These are phyloP conservation scores for Talaromyces pinophilus DNA, from an alignment of 2,329 filamentous ascomycete species.

Conservation along the genomic window DNA sequence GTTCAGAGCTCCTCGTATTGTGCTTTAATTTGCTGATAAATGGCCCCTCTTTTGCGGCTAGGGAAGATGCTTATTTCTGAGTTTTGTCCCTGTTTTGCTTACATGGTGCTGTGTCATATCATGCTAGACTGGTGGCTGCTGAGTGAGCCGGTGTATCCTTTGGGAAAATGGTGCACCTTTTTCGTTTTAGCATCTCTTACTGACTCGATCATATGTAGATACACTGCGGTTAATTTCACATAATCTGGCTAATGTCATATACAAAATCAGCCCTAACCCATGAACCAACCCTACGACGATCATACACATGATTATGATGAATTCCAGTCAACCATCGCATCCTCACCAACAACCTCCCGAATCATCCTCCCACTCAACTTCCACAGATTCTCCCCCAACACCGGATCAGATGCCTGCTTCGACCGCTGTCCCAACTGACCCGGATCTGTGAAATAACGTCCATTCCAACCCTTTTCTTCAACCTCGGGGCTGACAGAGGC, in stretches of 20 bases:
- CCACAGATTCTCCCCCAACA: slow-evolving; percentile 45
- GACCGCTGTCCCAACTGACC: slow-evolving; percentile 44
- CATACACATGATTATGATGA: background rate
- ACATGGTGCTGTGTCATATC: background rate
- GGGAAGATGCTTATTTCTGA: slow-evolving; percentile 2
- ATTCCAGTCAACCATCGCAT: slow-evolving; percentile 24
- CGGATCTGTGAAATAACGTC: slow-evolving; percentile 47
- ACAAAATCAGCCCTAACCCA: background rate
- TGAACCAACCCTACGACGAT: background rate
- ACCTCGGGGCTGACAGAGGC: slow-evolving; percentile 46
- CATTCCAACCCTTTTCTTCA: slow-evolving; percentile 48
- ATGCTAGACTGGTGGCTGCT: background rate
- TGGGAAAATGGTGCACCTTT: background rate
- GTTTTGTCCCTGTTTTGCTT: background rate
- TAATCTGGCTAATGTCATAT: background rate
- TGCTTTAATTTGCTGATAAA: background rate
- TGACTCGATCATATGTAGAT: background rate
- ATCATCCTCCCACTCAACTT: slow-evolving; percentile 43
- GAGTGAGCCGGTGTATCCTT: slow-evolving; percentile 3
- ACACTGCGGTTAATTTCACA: background rate
- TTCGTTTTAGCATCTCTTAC: background rate
- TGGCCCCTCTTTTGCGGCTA: background rate
- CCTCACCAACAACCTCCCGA: slow-evolving; percentile 45
- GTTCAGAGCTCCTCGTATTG: background rate
- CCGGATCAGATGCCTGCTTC: slow-evolving; percentile 42